Percentiles rank a stretch among this genome's conserved stretches.
Conservation (phyloP, 2,329 filamentous ascomycete species). For the Curvularia verruculosa region DNA sequence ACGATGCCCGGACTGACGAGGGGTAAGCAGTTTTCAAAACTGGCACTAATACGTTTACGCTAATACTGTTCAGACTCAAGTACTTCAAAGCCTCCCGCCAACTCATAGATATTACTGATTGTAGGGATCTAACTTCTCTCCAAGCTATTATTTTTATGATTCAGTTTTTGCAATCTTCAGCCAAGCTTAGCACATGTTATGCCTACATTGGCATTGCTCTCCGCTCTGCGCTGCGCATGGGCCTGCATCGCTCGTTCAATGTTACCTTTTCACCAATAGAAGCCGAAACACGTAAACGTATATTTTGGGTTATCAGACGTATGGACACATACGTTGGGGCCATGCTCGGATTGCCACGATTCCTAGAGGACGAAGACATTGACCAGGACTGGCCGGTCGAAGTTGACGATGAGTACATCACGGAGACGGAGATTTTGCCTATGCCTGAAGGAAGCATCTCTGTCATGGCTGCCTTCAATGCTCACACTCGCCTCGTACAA, state of each 20-base stretch:
- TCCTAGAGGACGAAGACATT: constrained; percentile 57
- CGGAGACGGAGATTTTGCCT: constrained; percentile 55
- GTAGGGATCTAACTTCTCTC: constrained; percentile 56
- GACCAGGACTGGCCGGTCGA: constrained; percentile 56
- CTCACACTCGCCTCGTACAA: constrained; percentile 63
- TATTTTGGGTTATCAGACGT: constrained; percentile 59
- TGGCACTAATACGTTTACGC: background rate
- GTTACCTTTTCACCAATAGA: constrained; percentile 57
- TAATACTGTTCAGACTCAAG: constrained; percentile 49
- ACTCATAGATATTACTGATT: constrained; percentile 60
- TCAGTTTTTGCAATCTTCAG: constrained; percentile 59
- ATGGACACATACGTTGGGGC: constrained; percentile 61
- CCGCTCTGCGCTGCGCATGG: constrained; percentile 58
- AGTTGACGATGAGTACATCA: constrained; percentile 59
- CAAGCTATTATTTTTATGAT: constrained; percentile 62
- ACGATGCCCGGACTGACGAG: constrained; percentile 56
- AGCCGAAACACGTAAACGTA: constrained; percentile 56
- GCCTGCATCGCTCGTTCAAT: constrained; percentile 57
- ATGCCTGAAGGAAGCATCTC: constrained; percentile 63
- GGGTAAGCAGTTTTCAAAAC: constrained; percentile 42
- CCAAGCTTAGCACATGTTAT: constrained; percentile 60
- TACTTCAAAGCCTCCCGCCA: constrained; percentile 58
- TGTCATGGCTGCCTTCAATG: constrained; percentile 65
- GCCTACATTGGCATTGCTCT: constrained; percentile 59
- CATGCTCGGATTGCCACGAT: constrained; percentile 57